Conservation (phyloP, 805 yeast species). For the Priceomyces carsonii region DNA sequence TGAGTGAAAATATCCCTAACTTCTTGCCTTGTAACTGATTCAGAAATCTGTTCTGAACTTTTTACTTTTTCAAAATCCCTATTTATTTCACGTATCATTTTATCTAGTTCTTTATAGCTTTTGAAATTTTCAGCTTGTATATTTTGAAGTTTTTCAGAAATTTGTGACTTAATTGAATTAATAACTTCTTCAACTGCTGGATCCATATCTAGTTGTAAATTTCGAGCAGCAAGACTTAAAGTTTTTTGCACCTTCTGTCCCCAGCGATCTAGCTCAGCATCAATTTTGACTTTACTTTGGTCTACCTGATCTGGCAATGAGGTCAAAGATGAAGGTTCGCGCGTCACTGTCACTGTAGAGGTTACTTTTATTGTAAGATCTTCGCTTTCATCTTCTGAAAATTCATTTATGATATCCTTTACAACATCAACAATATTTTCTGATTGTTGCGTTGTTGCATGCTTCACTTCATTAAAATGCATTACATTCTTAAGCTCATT, state of each 20-base stretch:
- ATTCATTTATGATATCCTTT: conserved; percentile 22
- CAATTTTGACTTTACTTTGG: conserved; percentile 16
- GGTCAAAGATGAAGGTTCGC: conserved; percentile 7
- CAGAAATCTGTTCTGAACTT: conserved; percentile 13
- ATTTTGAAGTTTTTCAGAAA: conserved; percentile 25
- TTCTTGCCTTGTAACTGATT: conserved; percentile 30
- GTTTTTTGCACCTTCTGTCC: conserved; percentile 33
- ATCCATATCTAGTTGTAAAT: conserved; percentile 31
- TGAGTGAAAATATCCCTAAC: conserved; percentile 34
- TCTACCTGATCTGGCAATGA: background rate
- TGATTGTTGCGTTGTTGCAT: conserved; percentile 2
- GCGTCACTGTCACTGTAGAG: conserved; percentile 24
- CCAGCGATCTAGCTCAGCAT: conserved; percentile 35
- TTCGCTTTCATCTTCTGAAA: conserved; percentile 9
- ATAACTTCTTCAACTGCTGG: conserved; percentile 24
- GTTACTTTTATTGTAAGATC: conserved; percentile 22
- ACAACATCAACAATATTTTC: conserved; percentile 18
- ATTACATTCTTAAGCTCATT: conserved; percentile 26
- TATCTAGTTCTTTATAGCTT: conserved; percentile 30
- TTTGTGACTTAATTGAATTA: conserved; percentile 22
- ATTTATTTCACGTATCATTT: conserved; percentile 30
- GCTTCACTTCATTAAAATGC: conserved; percentile 17
- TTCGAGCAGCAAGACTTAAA: conserved; percentile 31
- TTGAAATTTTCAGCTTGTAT: conserved; percentile 29
- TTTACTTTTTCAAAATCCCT: conserved; percentile 34